A percentile compares a stretch with the other conserved stretches of the same genome.
Conservation (phyloP, 352 stramenopile genomes). For the Phytophthora brassicae region DNA sequence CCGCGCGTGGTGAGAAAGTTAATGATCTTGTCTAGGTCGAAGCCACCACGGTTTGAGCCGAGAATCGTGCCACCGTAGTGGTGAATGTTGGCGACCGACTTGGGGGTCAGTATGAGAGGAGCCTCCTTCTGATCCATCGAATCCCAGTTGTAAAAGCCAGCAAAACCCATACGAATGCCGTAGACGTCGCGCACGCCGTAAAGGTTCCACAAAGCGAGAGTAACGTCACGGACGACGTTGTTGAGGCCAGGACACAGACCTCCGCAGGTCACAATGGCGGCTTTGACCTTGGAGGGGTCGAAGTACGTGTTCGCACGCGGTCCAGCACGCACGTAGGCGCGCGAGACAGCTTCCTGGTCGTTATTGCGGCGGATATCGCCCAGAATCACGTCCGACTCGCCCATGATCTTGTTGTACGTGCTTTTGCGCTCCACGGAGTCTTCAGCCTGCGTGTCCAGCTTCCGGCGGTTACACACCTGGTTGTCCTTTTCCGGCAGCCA, state of each 20-base stretch:
- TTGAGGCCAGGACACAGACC: constrained; percentile 98
- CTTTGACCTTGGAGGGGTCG: constrained; percentile 76
- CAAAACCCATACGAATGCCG: constrained; percentile 83
- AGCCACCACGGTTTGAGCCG: constrained; percentile 93
- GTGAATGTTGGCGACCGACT: constrained; percentile 78
- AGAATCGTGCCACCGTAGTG: constrained; percentile 94
- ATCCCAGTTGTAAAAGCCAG: constrained; percentile 81
- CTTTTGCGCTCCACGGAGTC: constrained; percentile 65
- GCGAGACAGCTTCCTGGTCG: constrained; percentile 62
- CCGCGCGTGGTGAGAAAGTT: constrained; percentile 88
- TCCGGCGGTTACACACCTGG: constrained; percentile 67
- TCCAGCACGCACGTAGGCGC: constrained; percentile 80
- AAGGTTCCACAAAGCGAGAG: constrained; percentile 89
- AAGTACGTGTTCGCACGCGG: constrained; percentile 75
- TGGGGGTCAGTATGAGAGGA: constrained; percentile 74
- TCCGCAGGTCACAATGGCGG: constrained; percentile 92
- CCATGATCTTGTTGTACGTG: constrained; percentile 90
- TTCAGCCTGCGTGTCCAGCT: constrained; percentile 72
- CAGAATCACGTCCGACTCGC: constrained; percentile 77
- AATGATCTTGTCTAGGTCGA: constrained; percentile 97
- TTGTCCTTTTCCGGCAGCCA: constrained; percentile 59
- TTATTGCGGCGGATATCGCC: constrained; percentile 80
- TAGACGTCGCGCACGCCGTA: constrained; percentile 87
- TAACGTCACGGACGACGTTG: constrained; percentile 97
- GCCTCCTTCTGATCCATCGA: constrained; percentile 78